Conservation (phyloP, 2,329 filamentous ascomycete species). For the Pleomassaria siparia region DNA sequence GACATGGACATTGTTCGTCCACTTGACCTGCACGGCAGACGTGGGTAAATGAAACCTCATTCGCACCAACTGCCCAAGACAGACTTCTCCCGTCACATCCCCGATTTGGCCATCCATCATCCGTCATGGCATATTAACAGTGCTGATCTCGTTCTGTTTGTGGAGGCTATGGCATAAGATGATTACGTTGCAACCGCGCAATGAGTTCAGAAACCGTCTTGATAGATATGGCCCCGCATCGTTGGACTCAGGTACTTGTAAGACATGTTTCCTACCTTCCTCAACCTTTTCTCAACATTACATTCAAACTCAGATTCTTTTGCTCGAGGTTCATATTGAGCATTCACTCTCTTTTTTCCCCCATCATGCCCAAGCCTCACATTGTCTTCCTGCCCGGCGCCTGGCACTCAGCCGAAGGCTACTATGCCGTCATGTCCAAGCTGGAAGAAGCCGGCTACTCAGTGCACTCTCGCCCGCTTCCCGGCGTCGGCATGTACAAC, state of each 20-base stretch:
- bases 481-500: slow-evolving; percentile 26
- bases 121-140: no score
- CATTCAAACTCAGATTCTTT: neutral
- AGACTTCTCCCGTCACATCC: no score
- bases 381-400: slow-evolving; percentile 43
- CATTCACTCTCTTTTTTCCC: neutral
- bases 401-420: slow-evolving; percentile 39
- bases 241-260: neutral
- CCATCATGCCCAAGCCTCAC: slow-evolving; percentile 31
- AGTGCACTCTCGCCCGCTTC: slow-evolving; percentile 28
- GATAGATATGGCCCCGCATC: no score
- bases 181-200: no score
- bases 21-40: no score
- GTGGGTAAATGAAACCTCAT: no score
- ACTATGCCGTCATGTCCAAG: slow-evolving; percentile 24
- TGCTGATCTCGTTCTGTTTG: no score
- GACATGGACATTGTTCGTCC: no score
- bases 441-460: slow-evolving; percentile 37
- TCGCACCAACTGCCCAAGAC: no score
- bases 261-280: neutral
- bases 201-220: no score
- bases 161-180: no score
- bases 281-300: neutral
- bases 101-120: no score
- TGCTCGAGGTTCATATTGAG: neutral